Base-by-base conservation (phyloP, 306 rosid genomes). In the Amphicarpaea edgeworthii region DNA sequence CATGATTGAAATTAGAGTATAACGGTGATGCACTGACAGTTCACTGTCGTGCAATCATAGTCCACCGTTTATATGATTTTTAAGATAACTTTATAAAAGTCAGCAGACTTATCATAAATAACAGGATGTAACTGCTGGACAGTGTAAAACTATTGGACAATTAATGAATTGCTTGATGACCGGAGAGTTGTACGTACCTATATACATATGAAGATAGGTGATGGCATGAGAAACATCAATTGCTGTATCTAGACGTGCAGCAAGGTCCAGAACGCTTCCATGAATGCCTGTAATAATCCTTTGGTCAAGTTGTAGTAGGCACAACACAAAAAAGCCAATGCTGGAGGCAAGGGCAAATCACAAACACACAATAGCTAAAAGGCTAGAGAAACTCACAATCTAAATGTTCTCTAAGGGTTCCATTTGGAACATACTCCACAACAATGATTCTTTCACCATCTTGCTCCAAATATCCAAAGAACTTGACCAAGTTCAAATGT, bases 171-270 rank as follows among this genome's bases (percentile, higher is more conserved):
- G 19, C 54, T 53, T 62, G 72, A 55, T 72, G 38, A 19, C 8
- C 53, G 73, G 66, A 24, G 16, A 63, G 62, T 49, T 30, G 53
- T 75, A 92, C 99, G 53, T 75, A 92, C 99, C 99, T 61, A 93
- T 88, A 74, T 96, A 96, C 94, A 86, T 82, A 83, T 96, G 99
- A 80, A 96, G 98, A 87, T 96, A 96, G 32, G 99, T 96, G 88
- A 96, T 41, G 15, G 98, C 99, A 75, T 96, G 99, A 30, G 99
- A 90, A 69, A 96, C 99, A 79, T 96, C 97, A 60, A 88, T 96
- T 79, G 98, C 99, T 66, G 93, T 73, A 68, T 93, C 99, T 21
- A 92, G 90, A 72, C 99, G 83, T 21, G 93, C 49, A 53, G 91
- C 91, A 8, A 96, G 86, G 64, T 96, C 96, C 45, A 96, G 86